A percentile compares a stretch with the other conserved stretches of the same genome.
phyloP scores from a whole-genome alignment of 2,329 filamentous ascomycete genomes.

The Monosporascus sp. region DNA sequence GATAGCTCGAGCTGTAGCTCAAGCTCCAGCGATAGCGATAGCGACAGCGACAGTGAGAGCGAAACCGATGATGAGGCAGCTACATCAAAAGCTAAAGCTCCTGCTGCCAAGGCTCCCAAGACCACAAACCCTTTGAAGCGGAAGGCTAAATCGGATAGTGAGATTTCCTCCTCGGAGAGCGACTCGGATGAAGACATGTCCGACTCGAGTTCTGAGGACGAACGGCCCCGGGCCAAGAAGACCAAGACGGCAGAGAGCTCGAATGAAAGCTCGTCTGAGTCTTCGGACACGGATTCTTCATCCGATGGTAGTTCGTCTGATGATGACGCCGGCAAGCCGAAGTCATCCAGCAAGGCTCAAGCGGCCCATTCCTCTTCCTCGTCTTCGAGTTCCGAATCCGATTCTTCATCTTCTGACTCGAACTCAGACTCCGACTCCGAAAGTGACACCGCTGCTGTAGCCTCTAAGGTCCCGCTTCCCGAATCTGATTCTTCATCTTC shows the following conservation, averaged over 20 bases:
- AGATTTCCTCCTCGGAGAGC: conserved; percentile 33
- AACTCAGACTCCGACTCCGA: conserved; percentile 34
- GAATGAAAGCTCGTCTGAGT: conserved; percentile 31
- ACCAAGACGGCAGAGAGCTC: conserved; percentile 32
- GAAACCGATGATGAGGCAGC: conserved; percentile 25
- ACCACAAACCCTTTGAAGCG: conserved; percentile 46
- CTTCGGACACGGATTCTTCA: conserved; percentile 25
- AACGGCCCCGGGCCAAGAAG: conserved; percentile 42
- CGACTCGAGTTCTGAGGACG: conserved; percentile 32
- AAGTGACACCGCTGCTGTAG: conserved; percentile 29
- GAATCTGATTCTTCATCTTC: conserved; percentile 33
- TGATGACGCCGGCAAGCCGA: conserved; percentile 15
- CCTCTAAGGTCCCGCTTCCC: conserved; percentile 36
- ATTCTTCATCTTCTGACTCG: conserved; percentile 23
- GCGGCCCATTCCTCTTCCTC: conserved; percentile 5
- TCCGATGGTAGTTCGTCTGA: conserved; percentile 25
- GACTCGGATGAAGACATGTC: conserved; percentile 31
- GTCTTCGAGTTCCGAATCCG: conserved; percentile 31
- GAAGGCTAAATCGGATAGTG: conserved; percentile 40
- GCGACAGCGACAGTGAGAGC: conserved; percentile 27
- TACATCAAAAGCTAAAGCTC: conserved; percentile 18
- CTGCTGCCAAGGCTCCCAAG: conserved; percentile 20
- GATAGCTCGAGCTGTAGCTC: conserved; percentile 31
- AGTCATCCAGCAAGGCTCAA: conserved; percentile 6
- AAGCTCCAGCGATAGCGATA: conserved; percentile 26